Evolutionary conservation across 2,329 filamentous ascomycete species (phyloP).

Genomic region (Ilyonectria sp.): DNA sequence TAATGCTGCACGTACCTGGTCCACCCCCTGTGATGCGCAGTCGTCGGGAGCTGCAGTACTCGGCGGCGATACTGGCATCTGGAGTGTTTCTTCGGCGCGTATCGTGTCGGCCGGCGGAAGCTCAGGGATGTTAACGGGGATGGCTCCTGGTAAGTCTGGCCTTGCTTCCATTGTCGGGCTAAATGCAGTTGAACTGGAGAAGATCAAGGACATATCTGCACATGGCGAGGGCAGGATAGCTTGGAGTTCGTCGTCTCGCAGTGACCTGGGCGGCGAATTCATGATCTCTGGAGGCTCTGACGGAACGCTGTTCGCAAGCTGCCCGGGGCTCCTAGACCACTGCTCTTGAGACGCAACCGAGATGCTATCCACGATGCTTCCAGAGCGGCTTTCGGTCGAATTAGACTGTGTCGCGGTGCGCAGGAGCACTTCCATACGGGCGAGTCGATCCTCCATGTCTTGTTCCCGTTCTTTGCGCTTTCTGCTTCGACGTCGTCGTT

Average conservation of each 20-base stretch:
- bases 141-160: neutral
- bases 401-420: constrained; percentile 5
- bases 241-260: neutral
- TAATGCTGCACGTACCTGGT: neutral
- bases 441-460: constrained; percentile 17
- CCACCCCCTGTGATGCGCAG: neutral
- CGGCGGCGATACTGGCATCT: constrained; percentile 8
- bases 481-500: constrained; percentile 13
- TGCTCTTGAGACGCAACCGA: neutral
- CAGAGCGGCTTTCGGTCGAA: neutral
- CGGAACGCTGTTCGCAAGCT: neutral
- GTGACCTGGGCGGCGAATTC: neutral
- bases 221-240: neutral
- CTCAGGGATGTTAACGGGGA: neutral
- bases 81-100: neutral
- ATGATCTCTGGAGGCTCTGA: neutral
- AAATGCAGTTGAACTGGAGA: neutral
- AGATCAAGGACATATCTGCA: constrained; percentile 2
- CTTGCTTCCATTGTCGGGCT: neutral
- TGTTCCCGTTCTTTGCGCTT: constrained; percentile 20
- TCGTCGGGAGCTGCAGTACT: constrained; percentile 14
- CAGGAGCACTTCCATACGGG: constrained; percentile 14
- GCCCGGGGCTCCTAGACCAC: neutral
- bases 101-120: neutral
- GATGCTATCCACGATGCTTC: constrained; percentile 3